A percentile compares a stretch with the other conserved stretches of the same genome.
phyloP scores from a whole-genome alignment of 1,284 basidiomycete species.

The Cryptococcus jaspeensis region DNA sequence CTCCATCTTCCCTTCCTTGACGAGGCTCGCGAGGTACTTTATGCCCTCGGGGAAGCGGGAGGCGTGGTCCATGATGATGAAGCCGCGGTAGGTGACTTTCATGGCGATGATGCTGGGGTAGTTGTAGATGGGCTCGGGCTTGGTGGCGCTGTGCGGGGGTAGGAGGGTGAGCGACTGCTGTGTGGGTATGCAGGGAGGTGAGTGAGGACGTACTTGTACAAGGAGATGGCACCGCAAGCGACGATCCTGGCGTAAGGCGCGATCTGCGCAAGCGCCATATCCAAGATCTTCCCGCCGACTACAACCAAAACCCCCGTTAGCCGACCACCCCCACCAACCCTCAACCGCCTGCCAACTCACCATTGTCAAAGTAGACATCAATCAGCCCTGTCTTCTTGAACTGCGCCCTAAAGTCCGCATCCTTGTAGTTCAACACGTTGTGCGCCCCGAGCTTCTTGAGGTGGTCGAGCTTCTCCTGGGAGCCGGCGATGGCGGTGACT shows the following conservation, averaged over 20 bases:
- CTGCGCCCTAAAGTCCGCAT: conserved; percentile 65
- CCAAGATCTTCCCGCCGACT: conserved; percentile 70
- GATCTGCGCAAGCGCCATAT: conserved; percentile 69
- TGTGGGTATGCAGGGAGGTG: background rate
- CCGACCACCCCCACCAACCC: background rate
- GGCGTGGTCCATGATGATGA: conserved; percentile 68
- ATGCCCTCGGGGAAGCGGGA: conserved; percentile 48
- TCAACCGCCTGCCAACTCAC: conserved; percentile 26
- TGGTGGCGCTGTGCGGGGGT: conserved; percentile 18
- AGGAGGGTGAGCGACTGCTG: background rate
- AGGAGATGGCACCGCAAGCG: conserved; percentile 70
- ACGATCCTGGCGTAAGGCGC: conserved; percentile 74
- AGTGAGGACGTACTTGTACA: conserved; percentile 42
- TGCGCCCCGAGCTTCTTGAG: conserved; percentile 80
- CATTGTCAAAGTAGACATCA: conserved; percentile 85
- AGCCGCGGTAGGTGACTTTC: conserved; percentile 75
- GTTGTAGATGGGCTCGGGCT: conserved; percentile 46
- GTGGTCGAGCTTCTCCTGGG: conserved; percentile 77
- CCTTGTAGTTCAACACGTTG: conserved; percentile 84
- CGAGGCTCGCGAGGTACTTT: conserved; percentile 56
- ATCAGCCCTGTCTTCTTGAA: conserved; percentile 56
- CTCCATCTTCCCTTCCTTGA: conserved; percentile 69
- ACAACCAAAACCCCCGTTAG: conserved; percentile 28
- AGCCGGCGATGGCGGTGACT: conserved; percentile 80
- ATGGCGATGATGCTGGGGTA: conserved; percentile 65